phyloP scores from a whole-genome alignment of 768 basidiomycete species.

The Mycena alexandri region DNA sequence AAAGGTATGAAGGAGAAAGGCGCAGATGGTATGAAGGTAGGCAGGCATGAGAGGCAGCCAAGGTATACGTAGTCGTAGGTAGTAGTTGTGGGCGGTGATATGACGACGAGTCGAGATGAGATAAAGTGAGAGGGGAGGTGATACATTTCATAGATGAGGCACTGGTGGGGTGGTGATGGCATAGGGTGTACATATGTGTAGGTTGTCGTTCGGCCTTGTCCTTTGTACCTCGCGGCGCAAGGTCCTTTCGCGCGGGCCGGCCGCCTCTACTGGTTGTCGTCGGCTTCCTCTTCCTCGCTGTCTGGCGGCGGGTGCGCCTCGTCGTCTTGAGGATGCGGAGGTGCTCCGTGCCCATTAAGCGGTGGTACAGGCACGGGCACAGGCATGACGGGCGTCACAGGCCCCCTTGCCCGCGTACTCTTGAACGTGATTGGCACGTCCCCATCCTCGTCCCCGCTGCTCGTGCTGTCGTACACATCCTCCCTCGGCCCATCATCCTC shows the following conservation, averaged over 20 bases:
- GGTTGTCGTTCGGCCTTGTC: no score
- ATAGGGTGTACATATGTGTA: no score
- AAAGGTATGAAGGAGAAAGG: no score
- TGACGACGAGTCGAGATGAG: no score
- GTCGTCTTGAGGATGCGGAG: neutral
- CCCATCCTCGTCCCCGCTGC: constrained; percentile 24
- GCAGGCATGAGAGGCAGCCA: no score
- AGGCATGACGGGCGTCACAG: neutral
- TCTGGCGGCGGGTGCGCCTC: neutral
- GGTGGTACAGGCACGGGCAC: neutral
- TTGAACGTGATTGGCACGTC: constrained; percentile 18
- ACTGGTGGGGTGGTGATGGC: no score
- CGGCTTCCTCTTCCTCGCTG: neutral
- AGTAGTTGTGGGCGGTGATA: no score
- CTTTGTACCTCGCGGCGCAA: neutral
- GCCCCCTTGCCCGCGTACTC: neutral
- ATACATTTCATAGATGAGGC: no score
- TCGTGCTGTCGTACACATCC: constrained; percentile 24
- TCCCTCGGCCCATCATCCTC: constrained; percentile 10
- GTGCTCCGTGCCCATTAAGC: neutral
- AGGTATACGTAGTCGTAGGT: no score
- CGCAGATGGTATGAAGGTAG: no score
- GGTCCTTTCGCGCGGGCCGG: neutral
- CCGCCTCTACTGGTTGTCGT: neutral
- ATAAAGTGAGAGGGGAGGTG: no score